These are phyloP conservation scores for Colletotrichum destructivum DNA, from an alignment of 2,329 filamentous ascomycete genomes.

Conservation along the genomic window DNA sequence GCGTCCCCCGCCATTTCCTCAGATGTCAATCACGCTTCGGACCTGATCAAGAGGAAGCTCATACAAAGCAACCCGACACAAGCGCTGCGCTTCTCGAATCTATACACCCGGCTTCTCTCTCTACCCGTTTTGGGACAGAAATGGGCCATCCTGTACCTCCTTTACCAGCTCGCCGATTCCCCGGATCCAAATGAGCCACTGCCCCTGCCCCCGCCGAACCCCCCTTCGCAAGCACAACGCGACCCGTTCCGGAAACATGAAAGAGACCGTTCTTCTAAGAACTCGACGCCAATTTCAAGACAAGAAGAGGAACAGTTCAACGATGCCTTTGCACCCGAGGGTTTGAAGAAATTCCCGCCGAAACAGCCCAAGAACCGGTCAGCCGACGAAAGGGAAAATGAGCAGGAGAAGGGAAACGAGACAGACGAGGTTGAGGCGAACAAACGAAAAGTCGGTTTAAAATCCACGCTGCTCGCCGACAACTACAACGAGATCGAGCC, in stretches of 20 bases:
- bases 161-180: slow-evolving; percentile 85
- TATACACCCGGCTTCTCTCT: slow-evolving; percentile 91
- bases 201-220: slow-evolving; percentile 61
- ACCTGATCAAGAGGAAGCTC: slow-evolving; percentile 91
- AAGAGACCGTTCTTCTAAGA: slow-evolving; percentile 54
- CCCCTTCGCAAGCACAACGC: slow-evolving; percentile 46
- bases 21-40: slow-evolving; percentile 91
- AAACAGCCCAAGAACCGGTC: slow-evolving; percentile 55
- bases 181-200: slow-evolving; percentile 69
- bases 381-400: slow-evolving; percentile 54
- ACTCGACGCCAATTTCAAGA: slow-evolving; percentile 54
- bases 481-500: slow-evolving; percentile 72
- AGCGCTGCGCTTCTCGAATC: slow-evolving; percentile 88
- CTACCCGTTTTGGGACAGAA: slow-evolving; percentile 94
- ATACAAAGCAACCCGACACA: slow-evolving; percentile 84
- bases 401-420: slow-evolving; percentile 52
- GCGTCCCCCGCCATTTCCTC: slow-evolving; percentile 71
- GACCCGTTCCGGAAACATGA: slow-evolving; percentile 56
- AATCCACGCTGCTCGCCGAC: slow-evolving; percentile 70
- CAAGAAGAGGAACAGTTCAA: slow-evolving; percentile 65
- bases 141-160: slow-evolving; percentile 94
- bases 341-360: slow-evolving; percentile 61
- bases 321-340: slow-evolving; percentile 70
- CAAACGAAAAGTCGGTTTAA: slow-evolving; percentile 68
- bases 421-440: slow-evolving; percentile 47